These are phyloP conservation scores for Vigna reflexopilosa DNA, from an alignment of 306 rosid species.

Conservation along the genomic window DNA sequence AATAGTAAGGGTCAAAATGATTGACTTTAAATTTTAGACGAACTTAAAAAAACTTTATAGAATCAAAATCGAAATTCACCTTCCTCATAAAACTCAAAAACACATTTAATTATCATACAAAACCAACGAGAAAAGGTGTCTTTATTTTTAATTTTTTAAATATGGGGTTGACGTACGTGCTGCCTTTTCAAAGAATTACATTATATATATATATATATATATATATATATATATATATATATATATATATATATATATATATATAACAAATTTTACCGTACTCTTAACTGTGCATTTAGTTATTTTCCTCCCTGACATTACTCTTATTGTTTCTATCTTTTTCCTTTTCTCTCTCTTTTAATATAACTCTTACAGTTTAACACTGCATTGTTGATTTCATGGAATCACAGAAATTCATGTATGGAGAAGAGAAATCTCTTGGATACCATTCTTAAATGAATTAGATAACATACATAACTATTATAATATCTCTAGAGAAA, in stretches of 20 bases:
- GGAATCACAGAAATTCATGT: neutral
- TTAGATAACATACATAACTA: neutral
- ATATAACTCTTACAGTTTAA: neutral
- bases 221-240: neutral
- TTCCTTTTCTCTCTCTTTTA: neutral
- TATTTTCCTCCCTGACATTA: neutral
- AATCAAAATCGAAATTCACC: too few species aligned
- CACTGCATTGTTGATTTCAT: neutral
- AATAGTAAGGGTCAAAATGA: too few species aligned
- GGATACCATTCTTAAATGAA: neutral
- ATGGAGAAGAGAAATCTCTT: neutral
- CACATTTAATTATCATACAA: too few species aligned
- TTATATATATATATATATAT: neutral
- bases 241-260: too few species aligned
- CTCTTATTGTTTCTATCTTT: neutral
- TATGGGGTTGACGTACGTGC: neutral
- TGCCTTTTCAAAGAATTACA: neutral
- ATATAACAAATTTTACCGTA: too few species aligned
- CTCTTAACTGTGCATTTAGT: neutral
- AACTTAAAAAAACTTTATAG: too few species aligned
- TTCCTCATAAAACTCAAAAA: too few species aligned
- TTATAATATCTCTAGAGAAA: too few species aligned
- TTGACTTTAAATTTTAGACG: too few species aligned
- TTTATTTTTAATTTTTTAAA: too few species aligned
- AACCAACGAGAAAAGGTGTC: too few species aligned